Base-by-base conservation (phyloP, 2,329 filamentous ascomycete genomes). In the Alternaria metachromatica region DNA sequence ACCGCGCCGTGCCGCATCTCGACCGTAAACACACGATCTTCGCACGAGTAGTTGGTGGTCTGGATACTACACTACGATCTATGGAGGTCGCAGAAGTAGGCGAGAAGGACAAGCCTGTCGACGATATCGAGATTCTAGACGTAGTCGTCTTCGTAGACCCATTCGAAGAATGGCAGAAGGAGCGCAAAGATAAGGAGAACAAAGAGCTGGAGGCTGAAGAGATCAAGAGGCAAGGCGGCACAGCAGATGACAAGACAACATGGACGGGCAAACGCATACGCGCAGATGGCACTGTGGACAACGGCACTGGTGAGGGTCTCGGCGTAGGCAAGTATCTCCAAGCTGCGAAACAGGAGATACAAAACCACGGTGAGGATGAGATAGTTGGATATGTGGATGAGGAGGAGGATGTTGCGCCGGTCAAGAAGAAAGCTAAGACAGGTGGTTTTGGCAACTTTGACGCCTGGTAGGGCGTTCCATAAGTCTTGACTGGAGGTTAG, bases 1-100 rank as follows among this genome's bases (percentile, higher is more conserved):
- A 99, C 80, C 90, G 93, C 55, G 85, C 92, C 1, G 88, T 90
- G 0, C 90, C 91, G 67, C 96, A 99, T 81, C 87, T 99, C 1
- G 93, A 99, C 80, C 87, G 90, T 63, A 99, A 99, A 77, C 96
- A 99, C 81, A 98, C 96, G n/a, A 92, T 99, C 44, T 99, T 99
- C 74, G 96, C 91, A 3, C 89, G 89, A 41, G 89, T 98, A 0
- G 91, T 96, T 1, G 92, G 91, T 26, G 95, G 92, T 0, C 74
- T 90, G 58, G 88, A 92, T 48, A 87, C 90, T 0, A 87, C 90
- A 2, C 84, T 99, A 13, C 85, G 87, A 65, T 87, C 88, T 62
- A 89, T 99, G 82, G 96, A 99, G 81, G 87, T 87, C 11, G 88
- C 90, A 15, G 89, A 91, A 2, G 91, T 90, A 0, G 93, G 94